Base-by-base conservation (phyloP, 306 rosid species). In the Pterocarpus macrocarpus region DNA sequence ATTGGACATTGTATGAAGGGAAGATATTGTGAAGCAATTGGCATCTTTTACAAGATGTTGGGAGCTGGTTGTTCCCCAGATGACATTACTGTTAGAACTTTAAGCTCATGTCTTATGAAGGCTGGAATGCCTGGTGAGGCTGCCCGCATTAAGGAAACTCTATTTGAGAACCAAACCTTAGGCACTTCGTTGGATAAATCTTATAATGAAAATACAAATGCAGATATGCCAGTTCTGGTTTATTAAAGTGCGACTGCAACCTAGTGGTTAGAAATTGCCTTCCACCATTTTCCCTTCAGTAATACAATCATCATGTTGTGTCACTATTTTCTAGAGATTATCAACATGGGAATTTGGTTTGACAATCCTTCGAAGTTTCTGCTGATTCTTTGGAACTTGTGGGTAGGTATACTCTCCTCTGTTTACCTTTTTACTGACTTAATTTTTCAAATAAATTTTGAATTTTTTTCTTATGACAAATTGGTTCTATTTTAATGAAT, bases 1-100 rank as follows among this genome's bases (percentile, higher is more conserved):
- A 78, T 92, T 8, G 97, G 97, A 57, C 91, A 92, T 80, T 91
- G 95, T 85, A 92, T 95, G 98, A 92, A 92, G 78, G 98, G 97
- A 61, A 92, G 91, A 83, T 85, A 84, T 81, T 43, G 43, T 0
- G 94, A 92, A 88, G 97, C 97, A 65, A 90, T 95, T 76, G 67
- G 73, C 56, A 83, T 90, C 64, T 95, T 92, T 73, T 45, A 91
- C 69, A 95, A 82, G 88, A 95, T 95, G 98, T 47, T 91, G 85
- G 90, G 83, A 15, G 59, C 87, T 64, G 88, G 89, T 72, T 90
- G 94, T 86, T 73, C 88, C 32, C 95, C 97, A 1, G 97, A 95
- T 80, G 80, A 87, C 22, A 85, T 91, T 67, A 89, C 98, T 8
- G 75, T 88, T 55, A 74, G 86, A 83, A 84, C 90, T 70, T 88